Conservation (phyloP, 768 basidiomycete species). For the Wakefieldia striispora region DNA sequence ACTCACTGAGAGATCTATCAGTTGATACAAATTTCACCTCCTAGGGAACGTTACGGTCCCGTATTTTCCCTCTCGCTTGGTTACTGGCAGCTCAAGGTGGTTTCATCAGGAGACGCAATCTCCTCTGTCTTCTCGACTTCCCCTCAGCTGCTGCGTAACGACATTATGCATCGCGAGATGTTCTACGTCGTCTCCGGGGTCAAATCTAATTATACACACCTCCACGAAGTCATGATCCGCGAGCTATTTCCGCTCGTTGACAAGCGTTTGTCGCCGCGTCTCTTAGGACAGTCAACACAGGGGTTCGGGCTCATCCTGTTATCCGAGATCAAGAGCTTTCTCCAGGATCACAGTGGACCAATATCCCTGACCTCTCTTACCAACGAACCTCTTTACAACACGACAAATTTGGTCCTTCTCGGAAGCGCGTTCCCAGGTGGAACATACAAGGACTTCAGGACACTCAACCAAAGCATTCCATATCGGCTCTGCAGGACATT, state of each 20-base stretch:
- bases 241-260: constrained; percentile 23
- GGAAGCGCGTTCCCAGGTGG: constrained; percentile 17
- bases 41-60: constrained; percentile 15
- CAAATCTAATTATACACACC: background rate
- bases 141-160: constrained; percentile 8
- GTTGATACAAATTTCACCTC: constrained; percentile 2
- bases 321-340: constrained; percentile 9
- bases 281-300: constrained; percentile 9
- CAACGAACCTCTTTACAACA: constrained; percentile 15
- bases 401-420: constrained; percentile 18
- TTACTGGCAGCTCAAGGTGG: constrained; percentile 10
- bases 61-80: constrained; percentile 20
- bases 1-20: background rate
- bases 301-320: constrained; percentile 12
- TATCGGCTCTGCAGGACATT: constrained; percentile 16
- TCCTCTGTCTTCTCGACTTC: constrained; percentile 6
- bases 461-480: constrained; percentile 15
- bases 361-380: constrained; percentile 18
- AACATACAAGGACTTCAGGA: constrained; percentile 22
- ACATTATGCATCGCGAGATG: constrained; percentile 9
- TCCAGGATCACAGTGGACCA: background rate
- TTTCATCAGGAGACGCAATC: constrained; percentile 16
- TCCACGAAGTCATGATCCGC: constrained; percentile 19
- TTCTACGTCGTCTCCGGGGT: constrained; percentile 14
- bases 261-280: constrained; percentile 12